A percentile compares a stretch with the other conserved stretches of the same genome.
Conservation (phyloP, 257 asterid species). For the Solanum appendiculatum region DNA sequence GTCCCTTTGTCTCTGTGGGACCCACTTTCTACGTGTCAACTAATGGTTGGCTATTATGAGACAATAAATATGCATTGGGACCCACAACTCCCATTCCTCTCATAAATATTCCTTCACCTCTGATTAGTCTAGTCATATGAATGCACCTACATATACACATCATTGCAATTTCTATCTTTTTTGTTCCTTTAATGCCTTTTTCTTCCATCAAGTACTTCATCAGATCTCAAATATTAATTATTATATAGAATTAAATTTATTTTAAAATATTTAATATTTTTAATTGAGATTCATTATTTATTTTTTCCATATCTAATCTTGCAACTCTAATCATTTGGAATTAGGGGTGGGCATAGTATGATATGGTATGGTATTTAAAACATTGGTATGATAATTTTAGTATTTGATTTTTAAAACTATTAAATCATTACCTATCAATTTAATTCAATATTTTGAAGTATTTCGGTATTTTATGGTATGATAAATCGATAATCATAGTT, state of each 20-base stretch:
- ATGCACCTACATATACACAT: not conserved
- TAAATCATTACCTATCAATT: too few species aligned
- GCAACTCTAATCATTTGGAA: not conserved
- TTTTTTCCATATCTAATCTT: not conserved
- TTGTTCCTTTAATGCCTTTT: not conserved
- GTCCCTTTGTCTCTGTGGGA: not conserved
- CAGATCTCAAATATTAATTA: not conserved
- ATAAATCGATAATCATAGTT: too few species aligned
- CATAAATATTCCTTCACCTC: slow-evolving; percentile 14
- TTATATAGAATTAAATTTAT: not conserved
- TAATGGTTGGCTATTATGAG: not conserved
- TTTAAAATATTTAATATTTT: too few species aligned
- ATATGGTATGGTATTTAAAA: too few species aligned
- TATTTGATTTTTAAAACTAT: too few species aligned
- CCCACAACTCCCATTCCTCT: not conserved
- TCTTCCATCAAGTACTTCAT: not conserved
- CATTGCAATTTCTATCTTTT: not conserved
- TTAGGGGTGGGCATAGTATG: too few species aligned
- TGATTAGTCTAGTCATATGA: not conserved
- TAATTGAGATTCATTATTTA: not conserved
- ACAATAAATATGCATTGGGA: not conserved
- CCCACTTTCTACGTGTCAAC: not conserved
- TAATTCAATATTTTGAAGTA: too few species aligned
- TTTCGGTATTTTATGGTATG: too few species aligned
- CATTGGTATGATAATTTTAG: too few species aligned